Base-by-base conservation (phyloP, 768 basidiomycete species). In the Psilocybe azurescens region DNA sequence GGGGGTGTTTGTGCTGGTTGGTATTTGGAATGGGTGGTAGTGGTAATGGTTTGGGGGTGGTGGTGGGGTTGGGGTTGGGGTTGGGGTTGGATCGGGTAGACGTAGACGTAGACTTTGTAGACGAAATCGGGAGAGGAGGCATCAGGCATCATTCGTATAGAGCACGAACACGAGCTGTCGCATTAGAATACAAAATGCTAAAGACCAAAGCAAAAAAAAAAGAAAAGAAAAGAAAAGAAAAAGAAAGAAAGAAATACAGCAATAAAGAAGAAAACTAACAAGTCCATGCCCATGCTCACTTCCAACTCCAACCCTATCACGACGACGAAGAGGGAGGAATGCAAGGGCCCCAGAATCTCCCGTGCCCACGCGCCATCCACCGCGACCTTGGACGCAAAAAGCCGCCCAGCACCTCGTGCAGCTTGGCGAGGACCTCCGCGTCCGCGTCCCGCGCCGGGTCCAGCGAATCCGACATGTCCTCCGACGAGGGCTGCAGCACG, bases 1-100 rank as follows among this genome's bases (percentile, higher is more conserved):
- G 24, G 77, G 77, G n/a, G 33, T 70, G 10, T 68, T 73, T 32
- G 68, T 77, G 3, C 53, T 77, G 8, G 71, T 74, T 51, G 69
- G 66, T 16, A 36, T 58, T 20, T 75, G 73, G 72, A 69, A 61
- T 36, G 66, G 67, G 46, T 56, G 55, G 55, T 56, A 46, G 28
- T 24, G 13, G 1, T 14, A 3, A 2, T 24, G 24, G 20, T 20
- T 20, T n/a, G n/a, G 20, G 20, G 20, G 1, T 20, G 20, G 20
- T 1, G 20, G 20, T 20, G 20, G 20, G 20, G n/a, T n/a, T 24
- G 0, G 24, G 24, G 24, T 24, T 24, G 24, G 24, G 24, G 24
- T 24, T 24, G 24, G 24, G 20, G 24, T 1, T 24, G 2, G 24
- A 24, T 24, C 2, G 24, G 24, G 24, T 24, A 20, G 20, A 20